These are phyloP conservation scores for Articulospora tetracladia DNA, from an alignment of 495 filamentous ascomycete genomes.

Conservation along the genomic window DNA sequence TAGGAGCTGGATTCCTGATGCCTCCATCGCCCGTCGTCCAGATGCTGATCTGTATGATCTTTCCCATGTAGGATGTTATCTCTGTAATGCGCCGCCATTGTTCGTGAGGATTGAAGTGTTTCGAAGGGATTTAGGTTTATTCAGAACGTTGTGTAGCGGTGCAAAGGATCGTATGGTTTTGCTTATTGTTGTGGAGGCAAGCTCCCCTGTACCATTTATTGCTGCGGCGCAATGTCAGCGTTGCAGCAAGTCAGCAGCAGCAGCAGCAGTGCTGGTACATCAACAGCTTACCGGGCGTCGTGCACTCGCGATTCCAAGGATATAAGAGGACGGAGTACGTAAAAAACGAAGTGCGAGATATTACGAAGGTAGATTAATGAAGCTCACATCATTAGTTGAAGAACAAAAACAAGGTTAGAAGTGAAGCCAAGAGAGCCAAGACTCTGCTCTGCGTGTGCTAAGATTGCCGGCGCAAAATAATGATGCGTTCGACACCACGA, in stretches of 20 bases:
- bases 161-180: background rate
- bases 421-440: background rate
- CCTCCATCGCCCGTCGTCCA: conserved; percentile 44
- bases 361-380: too few relatives aligned
- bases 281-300: too few relatives aligned
- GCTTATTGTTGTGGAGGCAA: background rate
- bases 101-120: background rate
- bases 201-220: background rate
- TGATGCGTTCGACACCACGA: background rate
- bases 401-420: background rate
- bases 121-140: background rate
- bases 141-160: background rate
- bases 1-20: conserved; percentile 49
- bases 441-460: background rate
- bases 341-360: too few relatives aligned
- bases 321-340: too few relatives aligned
- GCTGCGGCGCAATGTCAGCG: background rate
- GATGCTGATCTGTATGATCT: conserved; percentile 39
- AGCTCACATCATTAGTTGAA: too few relatives aligned
- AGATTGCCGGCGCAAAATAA: background rate
- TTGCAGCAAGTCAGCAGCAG: background rate
- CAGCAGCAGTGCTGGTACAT: too few relatives aligned
- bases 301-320: too few relatives aligned
- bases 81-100: conserved; percentile 24
- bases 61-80: conserved; percentile 27